A percentile compares a stretch with the other conserved stretches of the same genome.
Evolutionary conservation across 1,284 basidiomycete species (phyloP).

Genomic region (Fereydounia khargensis): DNA sequence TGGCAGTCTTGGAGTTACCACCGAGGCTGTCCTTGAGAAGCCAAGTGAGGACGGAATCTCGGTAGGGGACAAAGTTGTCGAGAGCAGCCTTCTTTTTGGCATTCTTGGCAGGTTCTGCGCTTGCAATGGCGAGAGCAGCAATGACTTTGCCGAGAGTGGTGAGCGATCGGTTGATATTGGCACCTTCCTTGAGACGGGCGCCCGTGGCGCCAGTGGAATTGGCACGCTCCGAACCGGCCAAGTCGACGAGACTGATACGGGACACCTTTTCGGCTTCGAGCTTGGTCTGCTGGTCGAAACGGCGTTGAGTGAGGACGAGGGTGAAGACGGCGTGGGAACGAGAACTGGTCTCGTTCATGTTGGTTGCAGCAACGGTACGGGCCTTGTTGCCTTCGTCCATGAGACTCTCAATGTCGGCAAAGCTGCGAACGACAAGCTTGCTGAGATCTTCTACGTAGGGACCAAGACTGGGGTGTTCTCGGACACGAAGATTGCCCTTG

Average conservation of each 20-base stretch:
- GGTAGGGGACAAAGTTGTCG: conserved; percentile 50
- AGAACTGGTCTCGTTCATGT: conserved; percentile 54
- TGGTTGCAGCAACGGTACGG: conserved; percentile 52
- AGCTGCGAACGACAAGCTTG: conserved; percentile 84
- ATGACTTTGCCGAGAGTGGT: conserved; percentile 48
- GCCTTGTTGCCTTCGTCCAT: conserved; percentile 99
- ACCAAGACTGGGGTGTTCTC: conserved; percentile 78
- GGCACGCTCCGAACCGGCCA: conserved; percentile 52
- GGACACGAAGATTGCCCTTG: conserved; percentile 88
- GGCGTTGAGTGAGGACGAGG: conserved; percentile 43
- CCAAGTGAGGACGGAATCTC: conserved; percentile 59
- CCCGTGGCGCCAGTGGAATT: conserved; percentile 56
- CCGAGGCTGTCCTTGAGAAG: conserved; percentile 53
- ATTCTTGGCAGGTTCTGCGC: conserved; percentile 27
- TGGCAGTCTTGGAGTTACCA: conserved; percentile 58
- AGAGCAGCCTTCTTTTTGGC: conserved; percentile 37
- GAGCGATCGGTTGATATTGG: conserved; percentile 53
- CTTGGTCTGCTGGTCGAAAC: conserved; percentile 37
- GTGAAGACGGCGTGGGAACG: conserved; percentile 53
- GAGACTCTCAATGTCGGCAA: conserved; percentile 93
- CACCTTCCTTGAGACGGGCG: conserved; percentile 54
- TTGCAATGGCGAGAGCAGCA: conserved; percentile 46
- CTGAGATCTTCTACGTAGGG: conserved; percentile 97
- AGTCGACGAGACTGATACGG: conserved; percentile 49
- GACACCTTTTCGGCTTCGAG: conserved; percentile 51